Percentiles rank a stretch among this genome's conserved stretches.
Conservation (phyloP, 2,329 filamentous ascomycete genomes). For the Aspergillus intermedius region DNA sequence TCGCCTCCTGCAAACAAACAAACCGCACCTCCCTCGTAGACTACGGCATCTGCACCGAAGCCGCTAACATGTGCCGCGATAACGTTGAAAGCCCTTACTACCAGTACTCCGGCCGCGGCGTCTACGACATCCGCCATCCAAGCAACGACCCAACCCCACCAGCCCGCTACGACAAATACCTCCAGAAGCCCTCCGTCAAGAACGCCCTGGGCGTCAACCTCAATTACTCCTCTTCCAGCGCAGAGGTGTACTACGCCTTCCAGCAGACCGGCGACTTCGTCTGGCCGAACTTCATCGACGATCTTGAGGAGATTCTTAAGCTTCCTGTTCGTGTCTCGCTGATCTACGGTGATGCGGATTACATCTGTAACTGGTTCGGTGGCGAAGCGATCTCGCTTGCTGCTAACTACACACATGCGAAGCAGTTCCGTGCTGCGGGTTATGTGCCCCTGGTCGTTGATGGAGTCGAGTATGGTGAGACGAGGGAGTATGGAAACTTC, state of each 20-base stretch:
- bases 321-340: constrained; percentile 62
- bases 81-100: constrained; percentile 55
- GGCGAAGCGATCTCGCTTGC: constrained; percentile 65
- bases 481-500: constrained; percentile 70
- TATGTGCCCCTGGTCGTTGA: constrained; percentile 68
- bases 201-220: constrained; percentile 56
- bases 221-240: constrained; percentile 49
- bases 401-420: constrained; percentile 46
- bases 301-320: constrained; percentile 55
- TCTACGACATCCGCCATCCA: constrained; percentile 57
- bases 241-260: constrained; percentile 42
- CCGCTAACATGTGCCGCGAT: constrained; percentile 49
- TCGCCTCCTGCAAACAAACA: constrained; percentile 58
- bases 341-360: constrained; percentile 60
- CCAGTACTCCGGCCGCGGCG: constrained; percentile 47
- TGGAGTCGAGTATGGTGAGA: constrained; percentile 59
- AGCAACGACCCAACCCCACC: constrained; percentile 57
- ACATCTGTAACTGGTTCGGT: constrained; percentile 57
- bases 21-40: constrained; percentile 53
- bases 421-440: constrained; percentile 58
- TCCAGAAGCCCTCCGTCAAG: constrained; percentile 55
- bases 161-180: constrained; percentile 55
- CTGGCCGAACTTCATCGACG: constrained; percentile 54
- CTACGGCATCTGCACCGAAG: constrained; percentile 47
- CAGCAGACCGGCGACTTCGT: constrained; percentile 55